Percentiles rank a stretch among this genome's conserved stretches.
These are phyloP conservation scores for Hortaea werneckii DNA, from an alignment of 2,329 filamentous ascomycete species.

Conservation along the genomic window DNA sequence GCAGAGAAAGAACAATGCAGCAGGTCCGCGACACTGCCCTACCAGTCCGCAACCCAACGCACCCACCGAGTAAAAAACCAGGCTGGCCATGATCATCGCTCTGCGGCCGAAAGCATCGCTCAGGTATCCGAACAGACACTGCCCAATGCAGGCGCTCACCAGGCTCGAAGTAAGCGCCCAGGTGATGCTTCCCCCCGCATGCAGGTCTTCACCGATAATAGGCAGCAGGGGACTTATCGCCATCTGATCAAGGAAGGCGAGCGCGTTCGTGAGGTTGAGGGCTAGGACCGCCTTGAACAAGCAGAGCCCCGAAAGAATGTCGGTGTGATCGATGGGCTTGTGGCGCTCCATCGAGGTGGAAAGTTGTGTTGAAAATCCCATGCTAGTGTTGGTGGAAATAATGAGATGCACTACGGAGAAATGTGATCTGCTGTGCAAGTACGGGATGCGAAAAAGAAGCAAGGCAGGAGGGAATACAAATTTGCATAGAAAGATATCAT, in stretches of 20 bases:
- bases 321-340: background rate
- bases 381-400: no score
- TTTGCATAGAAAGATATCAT: no score
- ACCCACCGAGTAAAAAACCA: constrained; percentile 3
- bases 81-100: constrained; percentile 10
- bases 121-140: constrained; percentile 13
- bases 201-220: constrained; percentile 6
- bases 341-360: no score
- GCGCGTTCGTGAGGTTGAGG: constrained; percentile 7
- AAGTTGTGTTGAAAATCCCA: no score
- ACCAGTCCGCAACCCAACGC: background rate
- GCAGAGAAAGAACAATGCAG: background rate
- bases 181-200: constrained; percentile 7
- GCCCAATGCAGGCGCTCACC: constrained; percentile 11
- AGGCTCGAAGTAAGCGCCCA: constrained; percentile 12
- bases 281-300: background rate
- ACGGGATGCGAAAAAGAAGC: no score
- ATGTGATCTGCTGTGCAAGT: no score
- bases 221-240: constrained; percentile 8
- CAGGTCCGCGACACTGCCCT: background rate
- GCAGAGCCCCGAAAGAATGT: background rate
- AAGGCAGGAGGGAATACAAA: no score
- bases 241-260: constrained; percentile 6
- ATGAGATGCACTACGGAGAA: no score
- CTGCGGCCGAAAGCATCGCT: constrained; percentile 13